Evolutionary conservation across 805 yeast species (phyloP).

Genomic region (Cyberlindnera suaveolens): DNA sequence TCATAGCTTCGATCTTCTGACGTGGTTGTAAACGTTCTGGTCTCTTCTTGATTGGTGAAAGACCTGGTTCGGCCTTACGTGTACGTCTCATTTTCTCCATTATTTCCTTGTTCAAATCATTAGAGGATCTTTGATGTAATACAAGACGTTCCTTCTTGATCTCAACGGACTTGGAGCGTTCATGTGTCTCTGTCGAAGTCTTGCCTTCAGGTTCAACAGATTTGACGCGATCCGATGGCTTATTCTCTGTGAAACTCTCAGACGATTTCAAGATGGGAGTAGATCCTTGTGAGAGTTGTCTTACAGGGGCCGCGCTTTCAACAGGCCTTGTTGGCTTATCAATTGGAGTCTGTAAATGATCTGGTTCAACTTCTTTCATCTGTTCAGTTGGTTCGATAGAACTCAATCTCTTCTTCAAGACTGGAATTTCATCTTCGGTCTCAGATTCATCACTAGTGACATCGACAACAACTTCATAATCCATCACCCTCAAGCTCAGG

Average conservation of each 20-base stretch:
- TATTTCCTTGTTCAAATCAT: conserved; percentile 13
- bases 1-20: conserved; percentile 25
- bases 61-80: conserved; percentile 26
- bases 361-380: conserved; percentile 4
- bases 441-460: conserved; percentile 38
- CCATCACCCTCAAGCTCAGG: conserved; percentile 63
- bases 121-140: conserved; percentile 11
- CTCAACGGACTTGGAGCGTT: conserved; percentile 8
- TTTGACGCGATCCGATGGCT: conserved; percentile 5
- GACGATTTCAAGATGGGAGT: conserved; percentile 10
- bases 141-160: conserved; percentile 6
- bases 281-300: conserved; percentile 8
- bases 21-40: conserved; percentile 11
- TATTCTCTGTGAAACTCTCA: not conserved
- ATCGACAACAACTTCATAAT: conserved; percentile 50
- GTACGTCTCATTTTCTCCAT: conserved; percentile 14
- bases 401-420: conserved; percentile 15
- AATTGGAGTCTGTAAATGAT: conserved; percentile 5
- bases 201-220: conserved; percentile 8
- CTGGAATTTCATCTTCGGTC: conserved; percentile 31
- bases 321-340: conserved; percentile 2
- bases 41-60: conserved; percentile 27
- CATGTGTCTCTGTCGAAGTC: conserved; percentile 1
- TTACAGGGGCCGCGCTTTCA: conserved; percentile 7
- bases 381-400: conserved; percentile 14